Percentiles rank a stretch among this genome's conserved stretches.
Evolutionary conservation across 192 early-diverging fungal species (phyloP).

Genomic region (Coemansia reversa): DNA sequence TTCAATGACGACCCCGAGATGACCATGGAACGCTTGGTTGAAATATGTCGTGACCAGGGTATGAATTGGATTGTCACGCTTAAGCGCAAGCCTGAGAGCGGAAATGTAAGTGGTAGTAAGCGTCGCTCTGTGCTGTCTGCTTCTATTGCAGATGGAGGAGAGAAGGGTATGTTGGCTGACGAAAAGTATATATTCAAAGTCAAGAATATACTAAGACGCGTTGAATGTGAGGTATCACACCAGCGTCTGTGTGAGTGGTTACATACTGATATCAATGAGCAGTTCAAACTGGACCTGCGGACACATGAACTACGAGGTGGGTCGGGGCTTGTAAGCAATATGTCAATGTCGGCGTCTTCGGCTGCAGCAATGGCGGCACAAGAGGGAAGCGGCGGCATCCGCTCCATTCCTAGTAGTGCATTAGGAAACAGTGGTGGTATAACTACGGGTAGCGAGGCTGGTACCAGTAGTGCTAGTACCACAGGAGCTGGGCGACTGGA

Average conservation of each 20-base stretch:
- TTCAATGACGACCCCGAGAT: slow-evolving; percentile 70
- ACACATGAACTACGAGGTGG: slow-evolving; percentile 40
- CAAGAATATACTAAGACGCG: slow-evolving; percentile 69
- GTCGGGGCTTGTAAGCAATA: slow-evolving; percentile 6
- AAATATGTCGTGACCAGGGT: slow-evolving; percentile 62
- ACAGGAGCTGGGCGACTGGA: slow-evolving; percentile 37
- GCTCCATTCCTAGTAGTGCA: background rate
- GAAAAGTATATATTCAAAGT: slow-evolving; percentile 59
- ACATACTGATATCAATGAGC: slow-evolving; percentile 66
- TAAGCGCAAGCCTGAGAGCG: slow-evolving; percentile 44
- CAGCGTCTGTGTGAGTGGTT: slow-evolving; percentile 60
- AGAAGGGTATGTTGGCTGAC: background rate
- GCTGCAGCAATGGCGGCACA: slow-evolving; percentile 14
- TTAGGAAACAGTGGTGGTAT: background rate
- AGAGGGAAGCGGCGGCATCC: background rate
- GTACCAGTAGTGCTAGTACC: background rate
- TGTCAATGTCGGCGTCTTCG: background rate
- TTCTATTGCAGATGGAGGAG: background rate
- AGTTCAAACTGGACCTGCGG: slow-evolving; percentile 59
- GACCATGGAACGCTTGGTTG: slow-evolving; percentile 64
- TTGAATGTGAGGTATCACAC: slow-evolving; percentile 67
- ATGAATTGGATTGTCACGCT: slow-evolving; percentile 82
- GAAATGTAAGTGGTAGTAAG: background rate
- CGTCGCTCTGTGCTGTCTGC: background rate
- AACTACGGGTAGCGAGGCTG: background rate